Base-by-base conservation (phyloP, 2,329 filamentous ascomycete genomes). In the Penicillium sp. region DNA sequence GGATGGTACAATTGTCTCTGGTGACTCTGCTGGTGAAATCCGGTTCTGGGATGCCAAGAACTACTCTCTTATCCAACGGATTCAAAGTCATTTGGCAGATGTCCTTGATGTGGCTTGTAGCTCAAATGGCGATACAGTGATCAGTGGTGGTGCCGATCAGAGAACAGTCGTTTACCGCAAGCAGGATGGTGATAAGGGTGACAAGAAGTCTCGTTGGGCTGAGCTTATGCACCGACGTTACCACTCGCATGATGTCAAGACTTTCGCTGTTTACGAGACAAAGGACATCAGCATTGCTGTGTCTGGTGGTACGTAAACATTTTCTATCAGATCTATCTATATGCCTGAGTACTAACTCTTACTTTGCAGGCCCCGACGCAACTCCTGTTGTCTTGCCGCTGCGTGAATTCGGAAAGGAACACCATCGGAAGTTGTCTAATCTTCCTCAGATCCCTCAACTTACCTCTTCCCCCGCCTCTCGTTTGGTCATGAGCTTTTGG, bases 21-120 rank as follows among this genome's bases (percentile, higher is more conserved):
- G 92, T 50, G 95, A 99, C 73, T 98, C 95, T 3, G 93, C 92
- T 5, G 95, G 95, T 31, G 92, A 98, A 72, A 83, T 99, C 42
- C 88, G 91, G 63, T 91, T 98, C 70, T 99, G 93, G 89, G 92
- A 96, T 71, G 91, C 92, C 55, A 93, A 90, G 77, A 96, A 91
- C 53, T 96, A 93, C 73, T 93, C 92, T 4, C 86, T 96, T 66
- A 83, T 87, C 35, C 95, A 99, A 71, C 85, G 93, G 50, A 85
- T 99, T 54, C 88, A 92, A 69, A 88, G 89, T 26, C 95, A 99
- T 71, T 88, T 91, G 64, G 91, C 93, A 45, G 95, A 99, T 75
- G 88, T 96, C 4, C 81, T 99, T 58, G 93, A 93, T 70, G 81
- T 99, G n/a, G 88, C 91, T 3, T 85, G 88, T 29, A 96, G 89